Evolutionary conservation across 2,329 filamentous ascomycete species (phyloP), one percentile per base, ranked within the genome.

Genomic region (Aureobasidium sp.): DNA sequence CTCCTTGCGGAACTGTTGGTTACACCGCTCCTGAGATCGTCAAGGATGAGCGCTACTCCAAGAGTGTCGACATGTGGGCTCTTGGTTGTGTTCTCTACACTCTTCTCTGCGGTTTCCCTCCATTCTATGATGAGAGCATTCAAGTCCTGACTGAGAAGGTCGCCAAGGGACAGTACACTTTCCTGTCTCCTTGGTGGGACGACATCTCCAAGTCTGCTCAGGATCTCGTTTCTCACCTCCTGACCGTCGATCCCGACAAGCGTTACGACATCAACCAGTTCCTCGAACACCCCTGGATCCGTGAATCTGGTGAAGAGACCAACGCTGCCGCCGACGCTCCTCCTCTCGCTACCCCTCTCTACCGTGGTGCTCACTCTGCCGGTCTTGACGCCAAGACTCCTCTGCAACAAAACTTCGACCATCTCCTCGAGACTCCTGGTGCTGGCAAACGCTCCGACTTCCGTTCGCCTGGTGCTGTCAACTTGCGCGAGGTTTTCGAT

Each of bases 21-120:
- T 99, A 99, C 77, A 97, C 94, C 4, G 94, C 94, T 3, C 94
- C 94, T 8, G 94, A 99, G 73, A 99, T 99, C 65, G 94, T 99
- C 73, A 97, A 97, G 77, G 94, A 99, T 75, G 94, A 99, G 77
- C 86, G 92, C 25, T 99, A 99, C 75, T 97, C 93, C 41, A 99
- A 97, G 80, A 95, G 91, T 57, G 94, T 99, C 49, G 94, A 99
- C 71, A 99, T 99, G 94, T 99, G 94, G 94, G 94, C 94, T 3
- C 77, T 99, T 36, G 94, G 94, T 13, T 99, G 94, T 73, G 94
- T 99, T 11, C 81, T 99, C 5, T 99, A 99, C 78, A 99, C 94
- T 0, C 80, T 99, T 1, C 87, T 99, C 16, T 99, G 94, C 69
- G 94, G 94, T 14, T 99, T 99, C 78, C 94, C 94, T 10, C 94